A percentile compares a stretch with the other conserved stretches of the same genome.
These are phyloP conservation scores for Artemisia tridentata DNA, from an alignment of 129 eudicot genomes.

Conservation along the genomic window DNA sequence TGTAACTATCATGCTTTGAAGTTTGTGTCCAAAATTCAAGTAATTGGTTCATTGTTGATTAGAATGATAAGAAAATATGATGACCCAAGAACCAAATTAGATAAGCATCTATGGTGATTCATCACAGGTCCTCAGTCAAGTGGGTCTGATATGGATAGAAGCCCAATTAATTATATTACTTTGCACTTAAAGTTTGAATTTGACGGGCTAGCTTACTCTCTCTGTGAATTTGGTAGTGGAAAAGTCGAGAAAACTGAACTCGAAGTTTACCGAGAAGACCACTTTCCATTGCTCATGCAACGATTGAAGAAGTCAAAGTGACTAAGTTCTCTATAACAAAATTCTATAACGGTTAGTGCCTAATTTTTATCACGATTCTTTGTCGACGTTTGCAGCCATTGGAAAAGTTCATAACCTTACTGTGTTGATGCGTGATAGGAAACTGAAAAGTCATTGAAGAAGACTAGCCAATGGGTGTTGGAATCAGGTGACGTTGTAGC, in stretches of 20 bases:
- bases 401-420: too few species aligned
- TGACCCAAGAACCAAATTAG: slow-evolving; percentile 51
- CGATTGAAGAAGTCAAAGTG: slow-evolving; percentile 60
- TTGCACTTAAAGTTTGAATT: slow-evolving; percentile 88
- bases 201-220: slow-evolving; percentile 91
- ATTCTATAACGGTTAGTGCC: too few species aligned
- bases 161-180: slow-evolving; percentile 68
- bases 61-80: slow-evolving; percentile 60
- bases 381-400: slow-evolving; percentile 1
- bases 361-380: neutral
- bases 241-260: slow-evolving; percentile 58
- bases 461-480: too few species aligned
- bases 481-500: too few species aligned
- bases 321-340: neutral
- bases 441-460: too few species aligned
- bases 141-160: slow-evolving; percentile 12
- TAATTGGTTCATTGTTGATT: slow-evolving; percentile 59
- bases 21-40: slow-evolving; percentile 76
- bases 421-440: too few species aligned
- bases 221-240: slow-evolving; percentile 92
- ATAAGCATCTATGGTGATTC: slow-evolving; percentile 65
- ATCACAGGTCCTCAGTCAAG: slow-evolving; percentile 29
- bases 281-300: slow-evolving; percentile 81
- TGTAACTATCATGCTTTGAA: slow-evolving; percentile 89
- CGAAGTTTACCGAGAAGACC: slow-evolving; percentile 75